phyloP scores from a whole-genome alignment of 352 stramenopile species.

The Phytophthora melonis region DNA sequence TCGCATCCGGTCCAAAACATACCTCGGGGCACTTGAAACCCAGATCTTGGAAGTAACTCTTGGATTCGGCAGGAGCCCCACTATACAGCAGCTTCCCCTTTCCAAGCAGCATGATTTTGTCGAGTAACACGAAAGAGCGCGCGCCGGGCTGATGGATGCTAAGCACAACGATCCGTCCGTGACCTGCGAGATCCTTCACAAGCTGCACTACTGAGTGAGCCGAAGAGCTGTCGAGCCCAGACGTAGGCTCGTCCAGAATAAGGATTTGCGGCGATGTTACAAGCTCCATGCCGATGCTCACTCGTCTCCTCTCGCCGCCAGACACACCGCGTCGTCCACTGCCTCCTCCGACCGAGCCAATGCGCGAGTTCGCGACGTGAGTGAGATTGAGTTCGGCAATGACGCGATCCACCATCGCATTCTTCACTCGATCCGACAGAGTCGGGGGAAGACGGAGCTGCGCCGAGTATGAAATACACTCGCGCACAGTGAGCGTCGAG shows the following conservation, averaged over 20 bases:
- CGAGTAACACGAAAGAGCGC: slow-evolving; percentile 91
- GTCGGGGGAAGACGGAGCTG: slow-evolving; percentile 62
- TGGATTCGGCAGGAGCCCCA: slow-evolving; percentile 50
- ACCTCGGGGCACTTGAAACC: slow-evolving; percentile 66
- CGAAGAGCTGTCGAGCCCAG: slow-evolving; percentile 89
- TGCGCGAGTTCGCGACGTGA: slow-evolving; percentile 63
- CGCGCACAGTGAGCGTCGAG: slow-evolving; percentile 75
- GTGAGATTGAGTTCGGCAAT: slow-evolving; percentile 71
- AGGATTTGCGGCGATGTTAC: slow-evolving; percentile 86
- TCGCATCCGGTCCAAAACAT: slow-evolving; percentile 13
- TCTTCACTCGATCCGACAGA: slow-evolving; percentile 56
- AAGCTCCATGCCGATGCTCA: slow-evolving; percentile 93
- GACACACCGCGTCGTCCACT: slow-evolving; percentile 84
- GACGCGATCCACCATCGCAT: slow-evolving; percentile 70
- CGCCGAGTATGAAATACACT: slow-evolving; percentile 82
- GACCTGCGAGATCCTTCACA: slow-evolving; percentile 81
- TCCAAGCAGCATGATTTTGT: slow-evolving; percentile 90
- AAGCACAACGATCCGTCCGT: slow-evolving; percentile 76
- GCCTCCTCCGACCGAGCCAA: slow-evolving; percentile 41
- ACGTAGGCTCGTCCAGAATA: slow-evolving; percentile 93
- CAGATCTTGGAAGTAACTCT: slow-evolving; percentile 62
- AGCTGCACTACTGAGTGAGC: slow-evolving; percentile 89
- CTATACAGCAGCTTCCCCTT: slow-evolving; percentile 73
- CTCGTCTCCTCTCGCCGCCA: slow-evolving; percentile 91
- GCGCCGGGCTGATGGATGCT: slow-evolving; percentile 90